Percentiles rank a stretch among this genome's conserved stretches.
Conservation (phyloP, 306 rosid species). For the Casuarina cunninghamiana region DNA sequence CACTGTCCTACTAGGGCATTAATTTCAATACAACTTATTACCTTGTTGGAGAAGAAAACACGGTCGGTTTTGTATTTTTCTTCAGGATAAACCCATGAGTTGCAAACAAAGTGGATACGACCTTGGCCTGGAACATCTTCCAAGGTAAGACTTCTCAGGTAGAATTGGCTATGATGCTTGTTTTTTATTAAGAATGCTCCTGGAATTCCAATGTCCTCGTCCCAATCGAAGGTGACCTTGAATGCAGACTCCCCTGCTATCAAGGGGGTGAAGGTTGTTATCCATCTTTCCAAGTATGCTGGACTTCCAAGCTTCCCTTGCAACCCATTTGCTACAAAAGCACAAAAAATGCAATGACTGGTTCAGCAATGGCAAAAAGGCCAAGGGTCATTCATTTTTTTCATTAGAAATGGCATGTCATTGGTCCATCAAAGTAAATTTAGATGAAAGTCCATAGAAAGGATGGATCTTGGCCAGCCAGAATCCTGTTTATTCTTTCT, state of each 20-base stretch:
- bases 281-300: conserved; percentile 64
- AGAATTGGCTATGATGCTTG: conserved; percentile 68
- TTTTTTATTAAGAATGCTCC: conserved; percentile 74
- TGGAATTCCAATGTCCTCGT: conserved; percentile 54
- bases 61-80: conserved; percentile 56
- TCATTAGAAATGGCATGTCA: not conserved
- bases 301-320: conserved; percentile 60
- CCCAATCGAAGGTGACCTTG: conserved; percentile 61
- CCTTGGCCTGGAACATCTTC: conserved; percentile 69
- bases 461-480: too few relatives aligned
- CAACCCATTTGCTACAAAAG: conserved; percentile 42
- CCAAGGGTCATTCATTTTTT: not conserved
- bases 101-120: conserved; percentile 64
- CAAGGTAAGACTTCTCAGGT: conserved; percentile 58
- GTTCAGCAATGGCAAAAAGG: not conserved
- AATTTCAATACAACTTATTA: conserved; percentile 2
- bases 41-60: conserved; percentile 82
- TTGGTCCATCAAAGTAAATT: not conserved
- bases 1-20: too few relatives aligned
- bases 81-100: conserved; percentile 82
- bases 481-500: too few relatives aligned
- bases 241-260: conserved; percentile 54
- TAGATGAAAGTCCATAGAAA: not conserved
- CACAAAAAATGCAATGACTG: not conserved
- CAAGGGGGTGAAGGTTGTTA: conserved; percentile 38